Evolutionary conservation across 2,329 filamentous ascomycete species (phyloP).

Genomic region (Cladophialophora bantiana): DNA sequence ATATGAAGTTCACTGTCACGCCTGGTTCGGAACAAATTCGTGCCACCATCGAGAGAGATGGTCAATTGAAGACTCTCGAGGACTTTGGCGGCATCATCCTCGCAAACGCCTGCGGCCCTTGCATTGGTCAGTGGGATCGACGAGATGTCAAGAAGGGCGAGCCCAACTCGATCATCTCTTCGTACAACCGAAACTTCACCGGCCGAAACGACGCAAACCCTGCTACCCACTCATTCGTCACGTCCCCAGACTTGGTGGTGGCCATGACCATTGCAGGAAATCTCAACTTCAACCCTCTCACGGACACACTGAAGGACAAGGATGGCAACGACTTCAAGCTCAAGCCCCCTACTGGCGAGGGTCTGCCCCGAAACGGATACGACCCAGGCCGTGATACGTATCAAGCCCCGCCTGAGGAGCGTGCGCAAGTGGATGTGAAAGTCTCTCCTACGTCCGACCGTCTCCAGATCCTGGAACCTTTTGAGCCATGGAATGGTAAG

Average conservation of each 20-base stretch:
- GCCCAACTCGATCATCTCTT: slow-evolving; percentile 95
- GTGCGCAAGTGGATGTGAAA: slow-evolving; percentile 73
- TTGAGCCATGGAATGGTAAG: slow-evolving; percentile 89
- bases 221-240: slow-evolving; percentile 90
- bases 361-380: slow-evolving; percentile 81
- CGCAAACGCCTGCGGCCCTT: slow-evolving; percentile 92
- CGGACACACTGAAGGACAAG: slow-evolving; percentile 89
- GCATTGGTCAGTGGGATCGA: slow-evolving; percentile 94
- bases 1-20: slow-evolving; percentile 78
- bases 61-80: slow-evolving; percentile 92
- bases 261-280: slow-evolving; percentile 83
- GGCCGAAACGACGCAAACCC: slow-evolving; percentile 97
- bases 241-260: slow-evolving; percentile 87
- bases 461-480: slow-evolving; percentile 88
- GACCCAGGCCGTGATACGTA: slow-evolving; percentile 93
- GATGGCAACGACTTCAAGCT: slow-evolving; percentile 96
- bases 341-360: slow-evolving; percentile 77
- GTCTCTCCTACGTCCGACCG: slow-evolving; percentile 91
- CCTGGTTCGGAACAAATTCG: slow-evolving; percentile 97
- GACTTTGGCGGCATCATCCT: slow-evolving; percentile 94
- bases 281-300: slow-evolving; percentile 93
- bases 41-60: slow-evolving; percentile 88
- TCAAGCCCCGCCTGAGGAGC: slow-evolving; percentile 88
- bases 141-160: slow-evolving; percentile 92
- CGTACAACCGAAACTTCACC: slow-evolving; percentile 99